phyloP scores from a whole-genome alignment of 2,329 filamentous ascomycete genomes.

The Colletotrichum zoysiae region DNA sequence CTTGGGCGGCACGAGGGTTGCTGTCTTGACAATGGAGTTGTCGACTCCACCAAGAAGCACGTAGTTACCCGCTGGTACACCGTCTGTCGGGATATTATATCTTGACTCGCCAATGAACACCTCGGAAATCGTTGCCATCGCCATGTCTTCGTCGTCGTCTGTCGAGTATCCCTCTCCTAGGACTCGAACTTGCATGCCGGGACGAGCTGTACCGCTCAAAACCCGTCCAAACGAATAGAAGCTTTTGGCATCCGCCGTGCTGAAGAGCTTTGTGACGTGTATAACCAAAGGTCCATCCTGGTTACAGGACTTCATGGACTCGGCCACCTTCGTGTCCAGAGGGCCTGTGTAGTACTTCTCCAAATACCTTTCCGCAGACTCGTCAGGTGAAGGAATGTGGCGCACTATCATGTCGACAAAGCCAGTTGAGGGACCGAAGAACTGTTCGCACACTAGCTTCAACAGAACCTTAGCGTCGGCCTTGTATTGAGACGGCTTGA shows the following conservation, averaged over 20 bases:
- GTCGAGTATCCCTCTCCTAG: constrained; percentile 95
- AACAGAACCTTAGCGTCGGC: constrained; percentile 90
- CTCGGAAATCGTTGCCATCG: constrained; percentile 82
- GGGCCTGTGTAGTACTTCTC: constrained; percentile 94
- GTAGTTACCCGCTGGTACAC: constrained; percentile 93
- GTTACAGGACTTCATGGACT: constrained; percentile 84
- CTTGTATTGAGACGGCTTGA: constrained; percentile 95
- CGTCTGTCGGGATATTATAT: constrained; percentile 92
- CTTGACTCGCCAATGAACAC: constrained; percentile 93
- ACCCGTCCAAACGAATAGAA: constrained; percentile 94
- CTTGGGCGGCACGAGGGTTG: constrained; percentile 85
- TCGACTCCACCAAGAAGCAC: constrained; percentile 93
- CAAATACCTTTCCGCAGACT: constrained; percentile 81
- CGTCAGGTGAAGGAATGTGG: constrained; percentile 88
- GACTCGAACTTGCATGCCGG: constrained; percentile 87
- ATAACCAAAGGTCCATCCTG: constrained; percentile 93
- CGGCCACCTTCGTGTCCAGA: constrained; percentile 82
- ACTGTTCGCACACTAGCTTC: constrained; percentile 91
- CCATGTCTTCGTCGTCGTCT: constrained; percentile 99
- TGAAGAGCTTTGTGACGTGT: constrained; percentile 94
- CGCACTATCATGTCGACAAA: constrained; percentile 96
- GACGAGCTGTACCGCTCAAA: constrained; percentile 88
- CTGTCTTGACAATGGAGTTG: constrained; percentile 98
- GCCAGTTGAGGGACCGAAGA: constrained; percentile 89
- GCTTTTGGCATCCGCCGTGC: constrained; percentile 86